phyloP scores from a whole-genome alignment of 78 protist species.

The Thecamonas trahens region DNA sequence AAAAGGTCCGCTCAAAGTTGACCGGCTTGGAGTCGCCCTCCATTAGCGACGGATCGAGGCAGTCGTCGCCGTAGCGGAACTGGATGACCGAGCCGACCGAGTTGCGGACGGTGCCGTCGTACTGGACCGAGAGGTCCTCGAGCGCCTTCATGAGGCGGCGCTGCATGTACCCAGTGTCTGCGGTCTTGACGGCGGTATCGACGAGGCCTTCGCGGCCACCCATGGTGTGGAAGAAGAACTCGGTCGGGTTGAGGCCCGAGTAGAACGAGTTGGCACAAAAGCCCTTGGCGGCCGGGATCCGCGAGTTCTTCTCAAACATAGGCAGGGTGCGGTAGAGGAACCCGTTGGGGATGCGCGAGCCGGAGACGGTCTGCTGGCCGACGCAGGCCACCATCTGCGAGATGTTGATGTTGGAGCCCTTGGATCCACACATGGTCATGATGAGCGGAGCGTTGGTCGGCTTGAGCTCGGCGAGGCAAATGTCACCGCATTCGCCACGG shows the following conservation, averaged over 20 bases:
- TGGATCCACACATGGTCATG: slow-evolving; percentile 99
- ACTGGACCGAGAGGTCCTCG: slow-evolving; percentile 87
- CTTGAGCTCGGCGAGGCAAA: slow-evolving; percentile 75
- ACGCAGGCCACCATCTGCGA: slow-evolving; percentile 98
- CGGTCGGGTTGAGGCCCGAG: slow-evolving; percentile 91
- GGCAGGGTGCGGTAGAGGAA: slow-evolving; percentile 94
- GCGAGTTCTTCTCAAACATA: slow-evolving; percentile 65
- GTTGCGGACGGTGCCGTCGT: slow-evolving; percentile 91
- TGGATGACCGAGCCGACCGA: slow-evolving; percentile 66
- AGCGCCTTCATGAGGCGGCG: slow-evolving; percentile 85
- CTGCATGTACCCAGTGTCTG: slow-evolving; percentile 99
- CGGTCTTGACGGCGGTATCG: slow-evolving; percentile 99
- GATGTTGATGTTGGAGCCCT: slow-evolving; percentile 93
- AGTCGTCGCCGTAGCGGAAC: slow-evolving; percentile 95
- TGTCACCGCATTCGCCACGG: slow-evolving; percentile 87
- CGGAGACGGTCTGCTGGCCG: slow-evolving; percentile 95
- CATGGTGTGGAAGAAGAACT: slow-evolving; percentile 99
- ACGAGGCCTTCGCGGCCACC: slow-evolving; percentile 93
- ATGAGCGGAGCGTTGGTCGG: slow-evolving; percentile 85
- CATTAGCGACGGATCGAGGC: slow-evolving; percentile 80
- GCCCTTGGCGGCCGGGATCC: slow-evolving; percentile 88
- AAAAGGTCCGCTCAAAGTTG: slow-evolving; percentile 40
- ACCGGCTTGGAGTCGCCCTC: slow-evolving; percentile 64
- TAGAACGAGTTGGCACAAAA: slow-evolving; percentile 94
- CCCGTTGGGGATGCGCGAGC: slow-evolving; percentile 95